phyloP scores from a whole-genome alignment of 257 asterid species.

The Buddleja alternifolia region DNA sequence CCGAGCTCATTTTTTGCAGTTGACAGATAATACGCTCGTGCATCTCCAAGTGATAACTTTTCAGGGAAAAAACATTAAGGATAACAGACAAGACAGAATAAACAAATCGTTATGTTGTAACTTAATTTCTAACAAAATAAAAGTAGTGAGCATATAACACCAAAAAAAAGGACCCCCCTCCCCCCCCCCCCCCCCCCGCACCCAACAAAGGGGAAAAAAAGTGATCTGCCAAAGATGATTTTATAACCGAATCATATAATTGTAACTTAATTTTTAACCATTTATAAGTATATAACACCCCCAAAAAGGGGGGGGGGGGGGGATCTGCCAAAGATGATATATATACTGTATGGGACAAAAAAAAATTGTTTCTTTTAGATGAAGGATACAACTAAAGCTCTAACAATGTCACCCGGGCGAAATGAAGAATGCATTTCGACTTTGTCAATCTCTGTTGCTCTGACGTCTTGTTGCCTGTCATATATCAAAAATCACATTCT shows the following conservation, averaged over 20 bases:
- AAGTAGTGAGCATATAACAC: too few species aligned
- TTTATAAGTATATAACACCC: too few species aligned
- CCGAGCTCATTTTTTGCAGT: slow-evolving; percentile 95
- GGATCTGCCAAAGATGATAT: too few species aligned
- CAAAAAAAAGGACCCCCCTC: too few species aligned
- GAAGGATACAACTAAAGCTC: slow-evolving; percentile 87
- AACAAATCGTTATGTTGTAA: background rate
- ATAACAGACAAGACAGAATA: slow-evolving; percentile 17
- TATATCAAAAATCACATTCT: background rate
- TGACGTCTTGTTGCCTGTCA: slow-evolving; percentile 93
- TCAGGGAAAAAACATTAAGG: slow-evolving; percentile 41
- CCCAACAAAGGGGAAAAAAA: too few species aligned
- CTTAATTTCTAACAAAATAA: too few species aligned
- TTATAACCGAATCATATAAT: too few species aligned
- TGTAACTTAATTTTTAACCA: too few species aligned
- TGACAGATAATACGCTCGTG: slow-evolving; percentile 88
- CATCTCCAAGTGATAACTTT: slow-evolving; percentile 97
- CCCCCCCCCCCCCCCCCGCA: too few species aligned
- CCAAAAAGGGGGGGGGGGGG: too few species aligned
- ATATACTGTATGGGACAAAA: too few species aligned
- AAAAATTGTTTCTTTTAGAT: background rate
- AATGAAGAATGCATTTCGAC: slow-evolving; percentile 89
- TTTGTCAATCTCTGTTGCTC: slow-evolving; percentile 98
- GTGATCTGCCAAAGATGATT: too few species aligned
- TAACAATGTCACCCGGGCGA: slow-evolving; percentile 83